These are phyloP conservation scores for Aurantiochytrium sp. DNA, from an alignment of 108 stramenopile species.

Conservation along the genomic window DNA sequence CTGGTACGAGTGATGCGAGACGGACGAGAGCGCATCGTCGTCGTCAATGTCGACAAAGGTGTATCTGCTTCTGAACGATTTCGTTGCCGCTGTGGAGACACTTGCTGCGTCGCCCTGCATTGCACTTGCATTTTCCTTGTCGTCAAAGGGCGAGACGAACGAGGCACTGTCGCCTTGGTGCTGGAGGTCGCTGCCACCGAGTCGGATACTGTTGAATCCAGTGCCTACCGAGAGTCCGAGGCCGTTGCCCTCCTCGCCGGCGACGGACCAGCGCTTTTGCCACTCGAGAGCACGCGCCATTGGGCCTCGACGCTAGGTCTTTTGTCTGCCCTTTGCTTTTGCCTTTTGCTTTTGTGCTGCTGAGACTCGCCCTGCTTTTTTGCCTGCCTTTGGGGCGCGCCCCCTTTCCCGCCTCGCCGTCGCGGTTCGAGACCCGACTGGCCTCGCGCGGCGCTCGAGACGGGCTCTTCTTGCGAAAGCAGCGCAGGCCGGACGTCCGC, in stretches of 20 bases:
- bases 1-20: neutral
- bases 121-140: neutral
- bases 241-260: neutral
- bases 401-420: no score
- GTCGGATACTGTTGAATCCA: neutral
- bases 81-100: neutral
- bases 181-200: neutral
- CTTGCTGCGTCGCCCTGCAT: neutral
- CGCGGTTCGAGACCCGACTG: no score
- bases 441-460: no score
- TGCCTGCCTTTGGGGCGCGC: no score
- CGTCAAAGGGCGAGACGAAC: neutral
- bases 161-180: neutral
- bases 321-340: no score
- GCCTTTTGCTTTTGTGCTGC: no score
- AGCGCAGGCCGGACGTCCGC: no score
- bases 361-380: no score
- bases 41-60: neutral
- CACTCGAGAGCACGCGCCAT: neutral
- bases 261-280: neutral
- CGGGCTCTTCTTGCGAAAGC: no score
- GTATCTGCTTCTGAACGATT: neutral
- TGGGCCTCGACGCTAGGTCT: no score
- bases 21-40: neutral
- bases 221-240: neutral